Percentiles rank a stretch among this genome's conserved stretches.
Conservation (phyloP, 768 basidiomycete genomes). For the Tylopilus sp. region DNA sequence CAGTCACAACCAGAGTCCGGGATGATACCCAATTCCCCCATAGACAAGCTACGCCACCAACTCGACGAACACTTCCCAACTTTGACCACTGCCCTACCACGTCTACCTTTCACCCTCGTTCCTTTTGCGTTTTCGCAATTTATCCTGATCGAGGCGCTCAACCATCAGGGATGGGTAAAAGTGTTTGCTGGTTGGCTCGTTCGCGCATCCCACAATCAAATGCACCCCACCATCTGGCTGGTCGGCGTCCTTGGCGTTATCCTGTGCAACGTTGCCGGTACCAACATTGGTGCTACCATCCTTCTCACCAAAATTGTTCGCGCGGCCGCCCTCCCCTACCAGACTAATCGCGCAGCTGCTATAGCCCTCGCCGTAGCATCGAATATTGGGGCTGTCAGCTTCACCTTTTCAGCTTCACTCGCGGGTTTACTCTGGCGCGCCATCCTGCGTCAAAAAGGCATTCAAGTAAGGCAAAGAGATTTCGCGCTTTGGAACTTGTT, state of each 20-base stretch:
- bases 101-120: conserved; percentile 79
- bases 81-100: conserved; percentile 59
- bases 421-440: conserved; percentile 84
- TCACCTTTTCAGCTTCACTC: conserved; percentile 85
- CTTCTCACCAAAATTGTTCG: conserved; percentile 78
- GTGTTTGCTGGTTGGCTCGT: conserved; percentile 72
- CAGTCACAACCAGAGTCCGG: too few relatives aligned
- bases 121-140: conserved; percentile 96
- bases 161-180: conserved; percentile 82
- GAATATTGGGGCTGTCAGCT: conserved; percentile 89
- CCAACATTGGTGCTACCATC: conserved; percentile 91
- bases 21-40: too few relatives aligned
- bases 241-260: conserved; percentile 71
- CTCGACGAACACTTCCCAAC: conserved; percentile 62
- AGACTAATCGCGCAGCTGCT: conserved; percentile 51
- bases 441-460: conserved; percentile 73
- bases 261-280: conserved; percentile 79
- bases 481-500: conserved; percentile 75
- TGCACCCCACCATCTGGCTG: conserved; percentile 56
- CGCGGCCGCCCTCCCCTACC: conserved; percentile 35
- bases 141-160: conserved; percentile 84
- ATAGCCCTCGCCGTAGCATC: conserved; percentile 80
- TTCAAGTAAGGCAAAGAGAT: conserved; percentile 52
- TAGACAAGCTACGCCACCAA: background rate
- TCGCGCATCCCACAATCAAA: conserved; percentile 39